Conservation (phyloP, 768 basidiomycete genomes). For the Lyophyllum atratum region DNA sequence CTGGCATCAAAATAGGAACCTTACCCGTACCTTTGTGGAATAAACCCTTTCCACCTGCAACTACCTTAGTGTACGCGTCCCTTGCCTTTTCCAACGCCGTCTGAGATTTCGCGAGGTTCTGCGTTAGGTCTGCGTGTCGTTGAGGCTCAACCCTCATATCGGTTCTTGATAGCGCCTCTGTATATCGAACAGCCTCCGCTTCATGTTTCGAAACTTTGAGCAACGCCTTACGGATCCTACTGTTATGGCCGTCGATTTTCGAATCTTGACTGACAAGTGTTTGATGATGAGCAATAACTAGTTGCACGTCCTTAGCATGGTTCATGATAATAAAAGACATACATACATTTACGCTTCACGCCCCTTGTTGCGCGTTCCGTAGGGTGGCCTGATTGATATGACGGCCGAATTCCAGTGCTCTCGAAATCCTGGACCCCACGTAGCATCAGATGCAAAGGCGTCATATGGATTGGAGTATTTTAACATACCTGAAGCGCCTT, state of each 20-base stretch:
- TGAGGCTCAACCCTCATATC: not conserved
- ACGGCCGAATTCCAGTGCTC: not conserved
- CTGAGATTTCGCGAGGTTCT: not conserved
- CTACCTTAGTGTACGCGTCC: not conserved
- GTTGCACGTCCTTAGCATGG: not conserved
- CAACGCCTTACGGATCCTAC: not conserved
- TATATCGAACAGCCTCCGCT: not conserved
- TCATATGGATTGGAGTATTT: not conserved
- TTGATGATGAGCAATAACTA: not conserved
- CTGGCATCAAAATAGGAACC: not conserved
- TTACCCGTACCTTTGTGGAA: not conserved
- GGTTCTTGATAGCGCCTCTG: not conserved
- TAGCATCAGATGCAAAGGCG: not conserved
- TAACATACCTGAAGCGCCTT: not conserved
- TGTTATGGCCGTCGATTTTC: not conserved
- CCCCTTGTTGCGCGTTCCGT: not conserved
- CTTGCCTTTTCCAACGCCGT: not conserved
- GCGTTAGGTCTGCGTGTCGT: not conserved
- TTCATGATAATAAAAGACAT: not conserved
- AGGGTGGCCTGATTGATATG: not conserved
- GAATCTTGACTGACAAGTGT: not conserved
- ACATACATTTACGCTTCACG: not conserved
- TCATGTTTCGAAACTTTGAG: not conserved
- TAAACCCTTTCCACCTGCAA: not conserved
- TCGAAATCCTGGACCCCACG: not conserved